phyloP scores from a whole-genome alignment of 2,329 filamentous ascomycete genomes.

The Pseudogymnoascus sp. region DNA sequence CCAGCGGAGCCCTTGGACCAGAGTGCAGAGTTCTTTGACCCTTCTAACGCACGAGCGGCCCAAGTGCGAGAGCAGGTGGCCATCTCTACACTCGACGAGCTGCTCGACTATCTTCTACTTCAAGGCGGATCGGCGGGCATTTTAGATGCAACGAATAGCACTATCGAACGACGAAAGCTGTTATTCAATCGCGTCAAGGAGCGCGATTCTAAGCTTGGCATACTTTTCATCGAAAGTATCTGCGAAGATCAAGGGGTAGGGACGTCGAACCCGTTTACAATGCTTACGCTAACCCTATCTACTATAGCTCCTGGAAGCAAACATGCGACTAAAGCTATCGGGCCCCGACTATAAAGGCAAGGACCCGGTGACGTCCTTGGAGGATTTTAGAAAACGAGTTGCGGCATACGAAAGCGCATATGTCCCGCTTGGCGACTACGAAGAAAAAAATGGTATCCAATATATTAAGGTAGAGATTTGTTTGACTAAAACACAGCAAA shows the following conservation, averaged over 20 bases:
- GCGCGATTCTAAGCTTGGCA: constrained; percentile 77
- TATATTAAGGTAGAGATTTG: constrained; percentile 69
- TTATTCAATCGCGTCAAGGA: constrained; percentile 76
- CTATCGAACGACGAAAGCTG: constrained; percentile 71
- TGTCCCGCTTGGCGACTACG: constrained; percentile 78
- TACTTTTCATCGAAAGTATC: constrained; percentile 91
- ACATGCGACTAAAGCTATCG: constrained; percentile 93
- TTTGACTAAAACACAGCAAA: not conserved
- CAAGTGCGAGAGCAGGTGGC: constrained; percentile 85
- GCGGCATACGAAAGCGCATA: constrained; percentile 92
- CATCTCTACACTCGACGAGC: constrained; percentile 82
- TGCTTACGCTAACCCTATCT: constrained; percentile 12
- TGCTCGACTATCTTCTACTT: constrained; percentile 79
- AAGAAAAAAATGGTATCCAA: constrained; percentile 83
- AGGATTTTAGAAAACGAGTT: constrained; percentile 88
- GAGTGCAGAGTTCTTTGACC: constrained; percentile 89
- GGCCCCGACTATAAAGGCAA: constrained; percentile 95
- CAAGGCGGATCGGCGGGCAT: constrained; percentile 86
- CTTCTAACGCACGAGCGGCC: constrained; percentile 72
- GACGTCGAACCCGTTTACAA: not conserved
- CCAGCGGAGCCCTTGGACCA: constrained; percentile 62
- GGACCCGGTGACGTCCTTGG: constrained; percentile 74
- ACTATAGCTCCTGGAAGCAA: constrained; percentile 68
- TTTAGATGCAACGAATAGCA: constrained; percentile 95
- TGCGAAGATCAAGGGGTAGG: constrained; percentile 67